Percentiles rank a stretch among this genome's conserved stretches.
These are phyloP conservation scores for Trichophyton simii DNA, from an alignment of 2,329 filamentous ascomycete species.

Conservation along the genomic window DNA sequence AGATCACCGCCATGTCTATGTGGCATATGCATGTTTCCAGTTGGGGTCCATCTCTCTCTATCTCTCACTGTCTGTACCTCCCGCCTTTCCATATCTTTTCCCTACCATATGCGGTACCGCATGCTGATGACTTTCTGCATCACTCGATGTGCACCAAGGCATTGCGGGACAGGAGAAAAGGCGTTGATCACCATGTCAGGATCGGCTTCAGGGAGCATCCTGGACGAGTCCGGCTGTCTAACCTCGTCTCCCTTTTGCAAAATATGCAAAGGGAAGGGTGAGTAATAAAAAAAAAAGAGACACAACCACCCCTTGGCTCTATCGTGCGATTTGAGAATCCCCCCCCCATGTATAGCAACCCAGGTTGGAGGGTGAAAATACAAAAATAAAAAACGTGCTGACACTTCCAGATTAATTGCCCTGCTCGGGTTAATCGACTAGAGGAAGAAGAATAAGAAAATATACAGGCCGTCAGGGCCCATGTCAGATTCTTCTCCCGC, in stretches of 20 bases:
- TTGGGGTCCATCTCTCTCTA: not conserved
- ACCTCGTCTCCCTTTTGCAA: not conserved
- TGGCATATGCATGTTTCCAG: not conserved
- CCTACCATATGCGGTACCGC: not conserved
- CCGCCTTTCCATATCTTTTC: not conserved
- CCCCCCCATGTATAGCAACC: not conserved
- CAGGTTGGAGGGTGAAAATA: not conserved
- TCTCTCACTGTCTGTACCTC: too few species aligned
- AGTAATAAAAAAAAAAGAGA: not conserved
- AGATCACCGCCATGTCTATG: not conserved
- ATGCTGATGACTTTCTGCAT: not conserved
- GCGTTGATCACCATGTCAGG: conserved; percentile 1
- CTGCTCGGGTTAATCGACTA: not conserved
- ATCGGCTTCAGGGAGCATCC: conserved; percentile 1
- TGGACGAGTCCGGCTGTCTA: not conserved
- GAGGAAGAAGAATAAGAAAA: not conserved
- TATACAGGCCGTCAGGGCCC: not conserved
- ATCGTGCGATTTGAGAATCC: conserved; percentile 2
- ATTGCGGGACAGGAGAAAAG: not conserved
- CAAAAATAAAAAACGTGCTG: not conserved
- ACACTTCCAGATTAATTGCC: not conserved
- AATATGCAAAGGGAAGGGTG: not conserved
- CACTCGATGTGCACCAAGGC: not conserved
- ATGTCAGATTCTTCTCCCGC: not conserved
- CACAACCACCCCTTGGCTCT: not conserved